Percentiles rank a stretch among this genome's conserved stretches.
Evolutionary conservation across 306 rosid species (phyloP).

Genomic region (Corylus avellana): DNA sequence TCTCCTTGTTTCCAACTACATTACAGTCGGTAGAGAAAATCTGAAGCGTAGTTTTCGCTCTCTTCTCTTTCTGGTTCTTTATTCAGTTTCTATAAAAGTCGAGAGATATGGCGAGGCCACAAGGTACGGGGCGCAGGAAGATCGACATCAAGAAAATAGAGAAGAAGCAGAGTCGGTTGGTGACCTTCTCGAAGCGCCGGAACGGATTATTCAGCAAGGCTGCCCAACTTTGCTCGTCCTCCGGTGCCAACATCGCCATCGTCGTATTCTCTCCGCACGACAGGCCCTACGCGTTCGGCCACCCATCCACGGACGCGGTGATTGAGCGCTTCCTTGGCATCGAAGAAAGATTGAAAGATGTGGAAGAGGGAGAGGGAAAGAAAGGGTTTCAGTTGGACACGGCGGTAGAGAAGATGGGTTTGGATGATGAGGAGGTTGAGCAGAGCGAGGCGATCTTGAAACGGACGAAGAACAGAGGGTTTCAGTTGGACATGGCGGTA

Average conservation of each 20-base stretch:
- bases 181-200: slow-evolving; percentile 24
- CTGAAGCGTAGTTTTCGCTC: no score
- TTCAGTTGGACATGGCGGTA: no score
- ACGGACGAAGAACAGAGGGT: no score
- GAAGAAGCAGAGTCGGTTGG: neutral
- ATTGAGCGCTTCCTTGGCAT: neutral
- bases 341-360: no score
- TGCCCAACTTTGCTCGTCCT: neutral
- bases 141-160: slow-evolving; percentile 10
- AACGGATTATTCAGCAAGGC: slow-evolving; percentile 22
- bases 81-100: no score
- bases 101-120: neutral
- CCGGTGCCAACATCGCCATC: neutral
- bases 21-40: no score
- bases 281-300: slow-evolving; percentile 12
- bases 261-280: slow-evolving; percentile 7
- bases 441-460: no score
- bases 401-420: neutral
- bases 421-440: no score
- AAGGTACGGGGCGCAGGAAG: neutral
- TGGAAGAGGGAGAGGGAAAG: neutral
- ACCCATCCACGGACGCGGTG: slow-evolving; percentile 1
- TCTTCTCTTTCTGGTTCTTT: no score
- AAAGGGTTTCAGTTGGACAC: slow-evolving; percentile 23
- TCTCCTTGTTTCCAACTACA: no score